Conservation (phyloP, 2,329 filamentous ascomycete species). For the Trichoderma brevicompactum region DNA sequence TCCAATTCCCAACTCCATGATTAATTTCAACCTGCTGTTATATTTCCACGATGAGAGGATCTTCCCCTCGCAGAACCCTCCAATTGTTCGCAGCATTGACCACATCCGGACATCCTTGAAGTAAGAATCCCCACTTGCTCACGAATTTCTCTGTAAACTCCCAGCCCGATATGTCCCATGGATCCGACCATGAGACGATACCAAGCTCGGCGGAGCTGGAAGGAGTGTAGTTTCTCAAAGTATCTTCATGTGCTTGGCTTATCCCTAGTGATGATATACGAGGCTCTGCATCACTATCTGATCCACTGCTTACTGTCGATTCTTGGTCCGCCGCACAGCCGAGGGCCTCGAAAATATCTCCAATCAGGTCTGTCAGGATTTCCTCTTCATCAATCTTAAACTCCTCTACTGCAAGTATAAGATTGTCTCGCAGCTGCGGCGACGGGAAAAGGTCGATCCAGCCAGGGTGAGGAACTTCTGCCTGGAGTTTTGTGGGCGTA, state of each 20-base stretch:
- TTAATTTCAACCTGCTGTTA: neutral
- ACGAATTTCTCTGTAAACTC: constrained; percentile 25
- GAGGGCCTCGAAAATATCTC: constrained; percentile 19
- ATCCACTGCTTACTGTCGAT: neutral
- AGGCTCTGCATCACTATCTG: neutral
- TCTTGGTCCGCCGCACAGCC: neutral
- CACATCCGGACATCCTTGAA: constrained; percentile 26
- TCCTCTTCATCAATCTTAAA: constrained; percentile 30
- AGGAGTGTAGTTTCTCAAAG: neutral
- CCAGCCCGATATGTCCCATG: constrained; percentile 31
- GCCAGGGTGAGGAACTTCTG: constrained; percentile 30
- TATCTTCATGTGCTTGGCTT: neutral
- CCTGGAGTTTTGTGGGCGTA: constrained; percentile 31
- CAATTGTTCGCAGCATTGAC: constrained; percentile 22
- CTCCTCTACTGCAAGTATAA: constrained; percentile 30
- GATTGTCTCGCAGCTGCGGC: constrained; percentile 32
- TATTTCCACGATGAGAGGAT: constrained; percentile 26
- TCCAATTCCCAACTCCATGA: neutral
- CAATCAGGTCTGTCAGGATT: constrained; percentile 31
- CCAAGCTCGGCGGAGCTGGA: constrained; percentile 24
- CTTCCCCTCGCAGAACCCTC: constrained; percentile 23
- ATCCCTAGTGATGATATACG: neutral
- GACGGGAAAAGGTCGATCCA: constrained; percentile 34
- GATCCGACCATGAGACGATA: constrained; percentile 32
- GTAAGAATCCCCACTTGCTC: constrained; percentile 22